These are phyloP conservation scores for Immersiella caudata DNA, from an alignment of 495 filamentous ascomycete genomes.

Conservation along the genomic window DNA sequence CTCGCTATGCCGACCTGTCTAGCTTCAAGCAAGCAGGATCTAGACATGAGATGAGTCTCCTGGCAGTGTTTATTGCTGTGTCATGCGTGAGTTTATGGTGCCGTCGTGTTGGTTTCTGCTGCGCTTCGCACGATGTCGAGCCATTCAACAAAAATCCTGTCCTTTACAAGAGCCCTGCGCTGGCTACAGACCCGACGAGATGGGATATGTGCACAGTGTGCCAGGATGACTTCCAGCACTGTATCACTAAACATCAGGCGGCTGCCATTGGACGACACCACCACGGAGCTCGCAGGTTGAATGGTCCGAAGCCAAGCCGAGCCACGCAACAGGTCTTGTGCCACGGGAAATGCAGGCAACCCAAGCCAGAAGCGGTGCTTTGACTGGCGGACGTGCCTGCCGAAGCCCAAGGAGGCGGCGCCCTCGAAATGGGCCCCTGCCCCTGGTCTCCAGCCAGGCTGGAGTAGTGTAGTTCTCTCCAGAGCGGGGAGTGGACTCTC, in stretches of 20 bases:
- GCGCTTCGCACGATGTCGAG: not conserved
- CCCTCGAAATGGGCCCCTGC: conserved; percentile 8
- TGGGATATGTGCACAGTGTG: not conserved
- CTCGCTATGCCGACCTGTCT: not conserved
- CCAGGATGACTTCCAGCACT: not conserved
- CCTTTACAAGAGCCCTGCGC: not conserved
- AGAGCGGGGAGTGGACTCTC: not conserved
- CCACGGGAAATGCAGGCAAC: not conserved
- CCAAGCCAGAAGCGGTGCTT: not conserved
- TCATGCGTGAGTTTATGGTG: not conserved
- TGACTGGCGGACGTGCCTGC: not conserved
- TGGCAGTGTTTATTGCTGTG: not conserved
- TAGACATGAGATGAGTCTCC: not conserved
- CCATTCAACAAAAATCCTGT: not conserved
- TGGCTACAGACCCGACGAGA: not conserved
- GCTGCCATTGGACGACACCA: not conserved
- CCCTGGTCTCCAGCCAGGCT: not conserved
- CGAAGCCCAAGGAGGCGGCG: conserved; percentile 13
- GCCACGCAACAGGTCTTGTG: not conserved
- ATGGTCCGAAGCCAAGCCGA: not conserved
- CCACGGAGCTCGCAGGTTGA: not conserved
- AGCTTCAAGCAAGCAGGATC: not conserved
- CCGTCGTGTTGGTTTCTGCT: not conserved
- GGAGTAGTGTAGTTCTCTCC: not conserved
- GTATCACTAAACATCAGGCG: not conserved